Base-by-base conservation (phyloP, 1,284 basidiomycete genomes). In the Peniophora sp. region DNA sequence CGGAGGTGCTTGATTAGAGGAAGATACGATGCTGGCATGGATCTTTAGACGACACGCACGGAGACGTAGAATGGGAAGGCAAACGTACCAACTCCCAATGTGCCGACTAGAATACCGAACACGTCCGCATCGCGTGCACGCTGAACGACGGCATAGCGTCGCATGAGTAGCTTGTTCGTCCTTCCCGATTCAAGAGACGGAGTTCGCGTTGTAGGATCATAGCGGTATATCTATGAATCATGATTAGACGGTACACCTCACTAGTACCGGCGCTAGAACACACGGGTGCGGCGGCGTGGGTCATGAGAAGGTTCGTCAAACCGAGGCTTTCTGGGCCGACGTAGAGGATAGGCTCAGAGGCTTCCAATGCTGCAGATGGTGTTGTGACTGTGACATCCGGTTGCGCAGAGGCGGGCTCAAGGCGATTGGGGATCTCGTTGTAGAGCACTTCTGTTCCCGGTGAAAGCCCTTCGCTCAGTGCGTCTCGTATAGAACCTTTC, bases 41-140 rank as follows among this genome's bases (percentile, higher is more conserved):
- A 49, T 24, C 17, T 20, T 9, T 17, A 39, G 16, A 45, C 9
- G 10, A 6, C 27, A 32, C 27, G 44, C 49, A n/a, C n/a, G n/a
- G n/a, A 32, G 20, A 19, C 24, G 45, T 51, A 36, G 39, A 32
- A 44, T 38, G 17, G 20, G 16, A 38, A 47, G 6, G 5, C 6
- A 20, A 56, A 76, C 77, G 61, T 50, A 89, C 88, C 80, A 20
- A 98, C 86, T 44, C 95, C 95, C 5, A 99, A 78, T 1, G 96
- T 98, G 23, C 96, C 95, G 2, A 99, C 88, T 1, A 99, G 80
- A 35, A 99, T 92, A 0, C 93, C 97, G 56, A 97, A 92, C 0
- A 98, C 92, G 59, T 97, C 93, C 0, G 94, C 88, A 56, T 95
- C 89, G 44, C 92, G 78, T 1, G 96, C 94, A 61, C 86, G 86